Percentiles rank a stretch among this genome's conserved stretches.
phyloP scores from a whole-genome alignment of 75 land plant genomes.

The Adiantum capillusveneris region DNA sequence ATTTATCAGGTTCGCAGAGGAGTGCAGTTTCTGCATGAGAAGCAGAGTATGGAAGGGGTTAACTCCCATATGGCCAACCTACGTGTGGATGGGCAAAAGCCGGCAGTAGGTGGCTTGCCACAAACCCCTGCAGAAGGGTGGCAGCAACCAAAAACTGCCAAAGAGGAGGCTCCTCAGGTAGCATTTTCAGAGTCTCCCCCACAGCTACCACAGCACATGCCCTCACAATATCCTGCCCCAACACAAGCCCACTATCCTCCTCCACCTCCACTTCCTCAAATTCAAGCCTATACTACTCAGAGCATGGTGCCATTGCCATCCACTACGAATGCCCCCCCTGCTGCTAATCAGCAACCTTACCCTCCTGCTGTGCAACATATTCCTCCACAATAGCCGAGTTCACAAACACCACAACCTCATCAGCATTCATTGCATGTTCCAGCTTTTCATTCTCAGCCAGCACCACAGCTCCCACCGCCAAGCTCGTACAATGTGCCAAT shows the following conservation, averaged over 20 bases:
- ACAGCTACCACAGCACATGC: conserved; percentile 8
- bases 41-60: conserved; percentile 59
- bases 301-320: no score
- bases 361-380: background rate
- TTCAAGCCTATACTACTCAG: no score
- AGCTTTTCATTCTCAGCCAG: conserved; percentile 22
- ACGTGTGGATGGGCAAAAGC: conserved; percentile 6
- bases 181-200: conserved; percentile 8
- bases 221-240: background rate
- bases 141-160: background rate
- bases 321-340: no score
- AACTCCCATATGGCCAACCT: conserved; percentile 40
- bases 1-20: conserved; percentile 67
- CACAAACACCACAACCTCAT: conserved; percentile 2
- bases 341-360: background rate
- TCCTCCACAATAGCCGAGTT: conserved; percentile 3
- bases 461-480: conserved; percentile 29
- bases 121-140: background rate
- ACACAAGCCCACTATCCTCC: background rate
- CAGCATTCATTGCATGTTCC: conserved; percentile 12
- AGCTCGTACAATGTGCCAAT: background rate
- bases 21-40: conserved; percentile 62
- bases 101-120: background rate
- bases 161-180: conserved; percentile 7
- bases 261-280: background rate